Evolutionary conservation across 2,329 filamentous ascomycete genomes (phyloP).

Genomic region (Akanthomyces uredinophilus): DNA sequence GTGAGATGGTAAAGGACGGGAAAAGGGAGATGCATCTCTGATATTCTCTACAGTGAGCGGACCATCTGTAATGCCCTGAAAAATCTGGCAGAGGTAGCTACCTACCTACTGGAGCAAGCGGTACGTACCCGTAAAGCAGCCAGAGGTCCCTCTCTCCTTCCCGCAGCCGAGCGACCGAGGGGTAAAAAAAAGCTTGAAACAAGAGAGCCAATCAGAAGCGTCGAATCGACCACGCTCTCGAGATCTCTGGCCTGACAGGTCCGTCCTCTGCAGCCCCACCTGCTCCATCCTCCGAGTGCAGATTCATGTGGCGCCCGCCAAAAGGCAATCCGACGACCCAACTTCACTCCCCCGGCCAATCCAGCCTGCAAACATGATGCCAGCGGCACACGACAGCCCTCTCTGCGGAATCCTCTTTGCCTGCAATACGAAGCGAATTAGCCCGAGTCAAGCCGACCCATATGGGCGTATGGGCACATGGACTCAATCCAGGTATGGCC

Average conservation of each 20-base stretch:
- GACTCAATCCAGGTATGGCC: background rate
- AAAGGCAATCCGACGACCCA: background rate
- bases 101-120: too few species aligned
- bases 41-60: too few species aligned
- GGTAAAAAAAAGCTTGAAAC: background rate
- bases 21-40: too few species aligned
- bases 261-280: background rate
- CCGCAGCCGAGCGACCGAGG: background rate
- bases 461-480: background rate
- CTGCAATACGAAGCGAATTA: background rate
- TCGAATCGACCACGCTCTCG: constrained; percentile 9
- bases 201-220: constrained; percentile 10
- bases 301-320: background rate
- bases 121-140: background rate
- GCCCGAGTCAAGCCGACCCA: background rate
- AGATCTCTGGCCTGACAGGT: constrained; percentile 10
- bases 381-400: background rate
- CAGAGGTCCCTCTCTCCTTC: background rate
- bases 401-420: background rate
- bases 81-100: too few species aligned
- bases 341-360: background rate
- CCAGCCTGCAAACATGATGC: background rate
- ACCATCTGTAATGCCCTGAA: too few species aligned
- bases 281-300: background rate
- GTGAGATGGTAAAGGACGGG: too few species aligned